Conservation (phyloP, 495 filamentous ascomycete genomes). For the Aspergillus cristatus region DNA sequence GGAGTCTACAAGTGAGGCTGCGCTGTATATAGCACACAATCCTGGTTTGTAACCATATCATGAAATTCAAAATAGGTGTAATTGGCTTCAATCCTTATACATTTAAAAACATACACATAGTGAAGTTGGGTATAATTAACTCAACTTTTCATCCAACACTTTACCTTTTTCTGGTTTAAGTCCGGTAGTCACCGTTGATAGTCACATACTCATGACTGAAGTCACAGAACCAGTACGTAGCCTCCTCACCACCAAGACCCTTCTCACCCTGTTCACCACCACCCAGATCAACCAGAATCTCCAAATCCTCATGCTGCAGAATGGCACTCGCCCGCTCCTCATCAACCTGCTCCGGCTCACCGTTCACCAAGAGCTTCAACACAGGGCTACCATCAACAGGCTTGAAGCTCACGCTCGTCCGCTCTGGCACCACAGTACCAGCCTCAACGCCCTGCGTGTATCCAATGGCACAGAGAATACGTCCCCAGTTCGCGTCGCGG, state of each 20-base stretch:
- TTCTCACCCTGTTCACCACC: conserved; percentile 34
- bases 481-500: conserved; percentile 96
- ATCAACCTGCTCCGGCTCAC: conserved; percentile 89
- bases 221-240: conserved; percentile 91
- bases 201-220: conserved; percentile 97
- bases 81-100: conserved; percentile 1
- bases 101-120: not conserved
- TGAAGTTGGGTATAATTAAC: too few relatives aligned
- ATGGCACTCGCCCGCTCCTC: conserved; percentile 80
- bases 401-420: conserved; percentile 85
- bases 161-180: conserved; percentile 28
- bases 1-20: not conserved
- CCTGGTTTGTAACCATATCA: conserved; percentile 23
- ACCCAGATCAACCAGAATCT: conserved; percentile 64
- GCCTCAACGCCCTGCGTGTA: conserved; percentile 65
- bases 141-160: not conserved
- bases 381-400: conserved; percentile 73
- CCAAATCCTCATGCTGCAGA: conserved; percentile 74
- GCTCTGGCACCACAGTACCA: conserved; percentile 63
- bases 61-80: conserved; percentile 10
- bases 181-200: conserved; percentile 88
- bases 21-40: conserved; percentile 15
- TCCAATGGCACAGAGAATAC: conserved; percentile 89
- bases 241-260: conserved; percentile 63
- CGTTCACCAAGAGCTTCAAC: conserved; percentile 77